These are phyloP conservation scores for Mycena rebaudengoi DNA, from an alignment of 768 basidiomycete species.

Conservation along the genomic window DNA sequence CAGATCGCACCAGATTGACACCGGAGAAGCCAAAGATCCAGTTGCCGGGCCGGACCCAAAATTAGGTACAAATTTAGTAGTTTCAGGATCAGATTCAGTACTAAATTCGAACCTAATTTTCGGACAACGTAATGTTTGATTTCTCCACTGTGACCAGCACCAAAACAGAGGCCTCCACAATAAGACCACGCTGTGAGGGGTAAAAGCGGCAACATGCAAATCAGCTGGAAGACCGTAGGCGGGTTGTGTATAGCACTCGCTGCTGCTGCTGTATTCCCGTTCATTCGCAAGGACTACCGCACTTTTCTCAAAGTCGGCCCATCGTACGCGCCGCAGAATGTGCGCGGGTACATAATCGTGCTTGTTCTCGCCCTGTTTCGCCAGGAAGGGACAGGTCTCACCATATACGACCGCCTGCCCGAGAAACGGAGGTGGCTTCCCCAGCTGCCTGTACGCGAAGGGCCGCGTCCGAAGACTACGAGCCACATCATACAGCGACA, in stretches of 20 bases:
- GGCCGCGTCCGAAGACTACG: conserved; percentile 12
- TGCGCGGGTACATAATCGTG: conserved; percentile 23
- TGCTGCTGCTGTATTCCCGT: conserved; percentile 14
- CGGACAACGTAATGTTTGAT: no score
- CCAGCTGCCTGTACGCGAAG: conserved; percentile 8
- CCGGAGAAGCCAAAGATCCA: no score
- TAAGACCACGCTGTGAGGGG: background rate
- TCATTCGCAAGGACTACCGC: conserved; percentile 17
- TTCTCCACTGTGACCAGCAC: no score
- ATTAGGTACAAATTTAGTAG: no score
- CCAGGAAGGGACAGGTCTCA: conserved; percentile 6
- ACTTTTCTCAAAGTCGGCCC: conserved; percentile 17
- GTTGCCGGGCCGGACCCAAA: no score
- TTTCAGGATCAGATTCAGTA: no score
- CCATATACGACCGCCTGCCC: conserved; percentile 19
- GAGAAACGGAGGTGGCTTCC: conserved; percentile 22
- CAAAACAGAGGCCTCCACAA: background rate
- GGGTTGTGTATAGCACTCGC: background rate
- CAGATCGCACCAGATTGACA: no score
- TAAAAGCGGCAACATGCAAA: background rate
- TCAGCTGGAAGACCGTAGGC: background rate
- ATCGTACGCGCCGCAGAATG: conserved; percentile 23
- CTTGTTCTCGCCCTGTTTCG: conserved; percentile 20
- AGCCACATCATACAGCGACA: conserved; percentile 24
- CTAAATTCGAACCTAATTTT: no score